Evolutionary conservation across 306 rosid genomes (phyloP), one percentile per base, ranked within the genome.

Genomic region (Castanea crenata): DNA sequence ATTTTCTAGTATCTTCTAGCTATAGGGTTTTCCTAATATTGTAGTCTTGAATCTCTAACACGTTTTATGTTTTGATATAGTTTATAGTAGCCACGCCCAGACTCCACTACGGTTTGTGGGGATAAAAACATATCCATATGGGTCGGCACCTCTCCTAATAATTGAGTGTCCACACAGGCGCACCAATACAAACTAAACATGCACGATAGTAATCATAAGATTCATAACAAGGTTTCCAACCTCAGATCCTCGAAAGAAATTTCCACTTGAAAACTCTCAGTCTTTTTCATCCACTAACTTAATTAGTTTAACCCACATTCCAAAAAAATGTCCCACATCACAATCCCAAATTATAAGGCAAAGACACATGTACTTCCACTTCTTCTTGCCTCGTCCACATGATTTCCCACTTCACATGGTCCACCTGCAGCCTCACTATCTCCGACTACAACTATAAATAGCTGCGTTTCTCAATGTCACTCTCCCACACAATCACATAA

Each of bases 311-410:
- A 4, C 12, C 25, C 13, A 21, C 38, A 15, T 32, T 46, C 34
- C 12, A 18, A 12, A 32, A 32, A 19, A 67, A 18, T 35, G 51
- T 16, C 54, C 25, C 65, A 59, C 31, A 21, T n/a, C 72, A 67
- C 49, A 35, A 13, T 19, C 14, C 38, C n/a, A 10, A 8, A 1
- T 61, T 10, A 51, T 71, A 80, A 58, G 32, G 75, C 61, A 51
- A 29, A 44, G 59, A 27, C 68, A 68, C 78, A n/a, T 57, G 76
- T 80, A 38, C 38, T 70, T 73, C 87, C 81, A 87, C 83, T 84
- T 76, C 73, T 38, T 63, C 54, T 44, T 74, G 86, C 74, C 73
- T 49, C 46, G 69, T 11, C 25, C 0, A 41, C 79, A 70, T 62
- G 80, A 81, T 34, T 74, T 61, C 21, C 29, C 29, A 55, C 79